Evolutionary conservation across 2,329 filamentous ascomycete species (phyloP), one percentile per base, ranked within the genome.

Genomic region (Penicillium paneum): DNA sequence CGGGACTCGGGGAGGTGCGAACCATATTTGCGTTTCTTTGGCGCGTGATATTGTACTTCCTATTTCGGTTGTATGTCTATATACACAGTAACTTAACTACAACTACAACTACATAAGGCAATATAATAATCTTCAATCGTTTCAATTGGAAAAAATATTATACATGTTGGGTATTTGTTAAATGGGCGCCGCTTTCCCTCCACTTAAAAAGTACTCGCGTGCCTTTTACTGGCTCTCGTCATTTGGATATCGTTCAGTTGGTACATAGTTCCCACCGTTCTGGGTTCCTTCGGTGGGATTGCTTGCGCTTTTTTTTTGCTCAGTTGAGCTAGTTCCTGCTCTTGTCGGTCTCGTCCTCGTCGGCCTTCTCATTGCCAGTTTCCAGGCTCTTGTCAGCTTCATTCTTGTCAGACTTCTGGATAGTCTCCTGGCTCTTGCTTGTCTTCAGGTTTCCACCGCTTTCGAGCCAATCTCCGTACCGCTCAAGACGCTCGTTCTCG

Each of bases 401-500:
- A 8, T 8, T 39, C 7, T 40, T 19, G n/a, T 19, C 19, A 8
- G 24, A 11, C 11, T 19, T 19, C 3, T 19, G 6, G 2, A 21
- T 21, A 1, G 21, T 24, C 6, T 39, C 24, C 34, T 38, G 7
- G 26, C 11, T 21, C 17, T 44, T 32, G 28, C 21, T 28, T 12
- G 28, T 15, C 28, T 41, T 63, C 43, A 38, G 32, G 6, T 54
- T 54, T 42, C 60, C 54, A 10, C 59, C 65, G 41, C 66, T 67
- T 62, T 77, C 74, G 45, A 80, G 59, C 75, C 77, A 79, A 8
- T 73, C 71, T n/a, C 77, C 78, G 65, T 79, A 81, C 49, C 75
- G 71, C 43, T 80, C 76, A 45, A 81, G 64, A 5, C 78, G 71
- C 55, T 72, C 57, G 8, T 60, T 76, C 76, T 79, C 76, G 31